Base-by-base conservation (phyloP, 2,329 filamentous ascomycete genomes). In the Colletotrichum sp. region DNA sequence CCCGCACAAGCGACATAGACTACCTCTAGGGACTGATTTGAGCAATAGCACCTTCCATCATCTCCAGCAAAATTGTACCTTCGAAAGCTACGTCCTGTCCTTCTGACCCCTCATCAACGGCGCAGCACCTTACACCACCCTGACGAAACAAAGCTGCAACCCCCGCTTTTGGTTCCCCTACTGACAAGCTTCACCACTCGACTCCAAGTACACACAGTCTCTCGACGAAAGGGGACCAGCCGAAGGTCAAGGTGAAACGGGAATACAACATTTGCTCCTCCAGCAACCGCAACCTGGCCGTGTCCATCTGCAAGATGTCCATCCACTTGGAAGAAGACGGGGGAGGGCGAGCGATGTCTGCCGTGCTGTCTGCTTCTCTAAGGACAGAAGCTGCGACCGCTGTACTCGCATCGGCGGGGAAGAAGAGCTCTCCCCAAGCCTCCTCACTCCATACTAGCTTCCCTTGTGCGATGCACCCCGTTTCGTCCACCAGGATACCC, bases 211-310 rank as follows among this genome's bases (percentile, higher is more conserved):
- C 81, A 71, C 83, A 86, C 8, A 88, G 75, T 71, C 83, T 84
- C 48, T 83, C 83, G 28, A 85, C 78, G 75, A 83, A 70, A 25
- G 84, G 80, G 22, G 84, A 85, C 88, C 91, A 89, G 2, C 89
- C 91, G 79, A 93, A 91, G 7, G 88, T 85, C 78, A 93, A 77
- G 18, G 88, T 91, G 10, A 91, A 78, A 18, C 90, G 85, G 65
- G 89, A 81, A 77, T 88, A 91, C 16, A 88, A 69, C 64, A 92
- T 78, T 6, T 88, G 83, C 76, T 89, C 86, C 77, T 92, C 89
- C 7, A 92, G 80, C 58, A 85, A 84, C 70, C 83, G 83, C n/a
- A 91, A 76, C 22, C 84, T 83, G 15, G 88, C 85, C 0, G 80
- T 74, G 15, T 82, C 81, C 68, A 86, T 80, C 7, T 52, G 27